Percentiles rank a stretch among this genome's conserved stretches.
phyloP scores from a whole-genome alignment of 345 rosid species.

The Gossypium rotundifolium region DNA sequence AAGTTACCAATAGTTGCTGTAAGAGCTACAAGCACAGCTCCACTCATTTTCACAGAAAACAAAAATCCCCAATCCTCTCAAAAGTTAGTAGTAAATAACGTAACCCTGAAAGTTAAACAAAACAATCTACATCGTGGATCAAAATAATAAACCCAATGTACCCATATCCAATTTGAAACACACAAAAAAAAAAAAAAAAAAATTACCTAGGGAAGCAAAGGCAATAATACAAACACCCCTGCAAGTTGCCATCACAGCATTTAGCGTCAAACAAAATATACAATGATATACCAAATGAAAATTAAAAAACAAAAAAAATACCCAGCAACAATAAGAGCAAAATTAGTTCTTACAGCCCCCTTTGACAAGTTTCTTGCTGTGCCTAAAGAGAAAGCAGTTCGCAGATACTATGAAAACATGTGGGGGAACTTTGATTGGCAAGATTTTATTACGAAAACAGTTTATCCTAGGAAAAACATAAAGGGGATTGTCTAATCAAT shows the following conservation, averaged over 20 bases:
- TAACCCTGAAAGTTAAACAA: background rate
- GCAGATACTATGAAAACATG: background rate
- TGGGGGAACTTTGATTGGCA: no score
- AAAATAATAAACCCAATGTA: constrained; percentile 12
- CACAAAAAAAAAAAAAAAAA: constrained; percentile 11
- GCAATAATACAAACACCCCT: constrained; percentile 21
- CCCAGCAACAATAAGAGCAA: background rate
- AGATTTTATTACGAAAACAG: background rate
- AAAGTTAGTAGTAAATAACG: background rate
- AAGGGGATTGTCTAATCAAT: constrained; percentile 1
- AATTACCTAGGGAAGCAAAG: background rate
- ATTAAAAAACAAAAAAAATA: background rate
- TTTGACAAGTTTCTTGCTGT: background rate
- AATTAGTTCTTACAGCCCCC: background rate
- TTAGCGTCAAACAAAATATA: no score
- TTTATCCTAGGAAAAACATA: background rate
- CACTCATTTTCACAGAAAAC: constrained; percentile 48
- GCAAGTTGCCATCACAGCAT: no score
- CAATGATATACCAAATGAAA: background rate
- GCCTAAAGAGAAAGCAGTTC: background rate
- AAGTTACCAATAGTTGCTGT: constrained; percentile 90
- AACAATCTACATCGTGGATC: background rate
- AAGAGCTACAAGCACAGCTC: constrained; percentile 86
- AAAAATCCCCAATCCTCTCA: constrained; percentile 1
- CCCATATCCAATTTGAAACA: constrained; percentile 24